A percentile compares a stretch with the other conserved stretches of the same genome.
phyloP scores from a whole-genome alignment of 345 rosid genomes.

The Bruguiera parviflora region DNA sequence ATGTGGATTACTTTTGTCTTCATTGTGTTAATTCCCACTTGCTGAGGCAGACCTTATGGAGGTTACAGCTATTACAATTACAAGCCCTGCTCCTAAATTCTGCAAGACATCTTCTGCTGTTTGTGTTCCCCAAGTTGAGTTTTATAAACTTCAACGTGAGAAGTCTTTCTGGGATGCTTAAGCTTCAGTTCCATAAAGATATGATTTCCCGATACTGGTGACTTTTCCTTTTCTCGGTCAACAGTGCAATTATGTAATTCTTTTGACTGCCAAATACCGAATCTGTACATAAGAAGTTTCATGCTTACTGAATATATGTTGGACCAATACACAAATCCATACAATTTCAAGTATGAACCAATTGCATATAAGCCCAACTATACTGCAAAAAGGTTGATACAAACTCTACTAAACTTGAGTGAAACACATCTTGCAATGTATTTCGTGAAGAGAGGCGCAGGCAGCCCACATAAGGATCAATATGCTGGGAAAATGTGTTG shows the following conservation, averaged over 20 bases:
- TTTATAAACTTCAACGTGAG: not conserved
- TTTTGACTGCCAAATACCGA: constrained; percentile 1
- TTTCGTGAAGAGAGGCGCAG: not conserved
- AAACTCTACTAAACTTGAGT: not conserved
- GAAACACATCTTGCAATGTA: not conserved
- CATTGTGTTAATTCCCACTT: too few relatives aligned
- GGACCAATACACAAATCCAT: too few relatives aligned
- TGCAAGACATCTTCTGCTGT: not conserved
- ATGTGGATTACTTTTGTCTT: too few relatives aligned
- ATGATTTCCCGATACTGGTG: too few relatives aligned
- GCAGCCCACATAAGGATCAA: not conserved
- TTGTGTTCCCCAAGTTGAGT: not conserved
- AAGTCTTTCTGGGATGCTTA: not conserved
- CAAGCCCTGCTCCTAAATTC: not conserved
- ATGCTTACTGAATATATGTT: not conserved
- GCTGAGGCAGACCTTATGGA: too few relatives aligned
- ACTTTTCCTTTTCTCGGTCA: too few relatives aligned
- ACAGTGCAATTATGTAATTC: not conserved
- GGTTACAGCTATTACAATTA: not conserved
- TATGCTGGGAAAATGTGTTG: not conserved
- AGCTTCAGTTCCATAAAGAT: too few relatives aligned
- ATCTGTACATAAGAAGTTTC: not conserved
- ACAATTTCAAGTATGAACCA: too few relatives aligned
- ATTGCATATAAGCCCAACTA: too few relatives aligned
- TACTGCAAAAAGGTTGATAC: too few relatives aligned